phyloP scores from a whole-genome alignment of 2,329 filamentous ascomycete genomes.

The Epicoccum nigrum region DNA sequence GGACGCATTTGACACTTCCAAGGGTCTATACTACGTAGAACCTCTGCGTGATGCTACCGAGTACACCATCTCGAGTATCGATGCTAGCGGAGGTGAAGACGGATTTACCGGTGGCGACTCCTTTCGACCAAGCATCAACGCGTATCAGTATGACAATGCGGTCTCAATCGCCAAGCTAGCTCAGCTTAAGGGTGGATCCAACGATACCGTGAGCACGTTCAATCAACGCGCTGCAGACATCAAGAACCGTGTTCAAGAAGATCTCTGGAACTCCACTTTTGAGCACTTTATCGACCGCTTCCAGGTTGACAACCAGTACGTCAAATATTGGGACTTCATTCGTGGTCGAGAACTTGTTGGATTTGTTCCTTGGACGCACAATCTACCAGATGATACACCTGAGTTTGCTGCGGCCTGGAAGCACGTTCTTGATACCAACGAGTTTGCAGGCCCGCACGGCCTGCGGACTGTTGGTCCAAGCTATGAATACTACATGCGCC shows the following conservation, averaged over 20 bases:
- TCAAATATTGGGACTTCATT: conserved; percentile 50
- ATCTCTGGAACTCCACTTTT: conserved; percentile 54
- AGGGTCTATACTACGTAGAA: conserved; percentile 53
- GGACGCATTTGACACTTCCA: conserved; percentile 49
- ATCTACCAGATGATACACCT: conserved; percentile 49
- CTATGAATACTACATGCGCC: conserved; percentile 55
- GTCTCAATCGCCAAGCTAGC: conserved; percentile 51
- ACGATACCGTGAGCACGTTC: conserved; percentile 19
- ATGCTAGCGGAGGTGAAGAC: conserved; percentile 49
- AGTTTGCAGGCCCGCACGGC: conserved; percentile 46
- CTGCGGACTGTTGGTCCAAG: conserved; percentile 53
- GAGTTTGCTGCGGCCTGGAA: conserved; percentile 48
- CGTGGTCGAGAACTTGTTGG: conserved; percentile 54
- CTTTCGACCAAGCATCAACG: conserved; percentile 54
- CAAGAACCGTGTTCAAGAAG: conserved; percentile 47
- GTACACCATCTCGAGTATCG: conserved; percentile 54
- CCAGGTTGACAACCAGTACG: conserved; percentile 48
- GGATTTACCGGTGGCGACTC: conserved; percentile 51
- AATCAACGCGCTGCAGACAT: conserved; percentile 41
- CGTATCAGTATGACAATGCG: conserved; percentile 54
- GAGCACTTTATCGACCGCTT: conserved; percentile 54
- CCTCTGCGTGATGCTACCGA: conserved; percentile 54
- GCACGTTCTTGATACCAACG: conserved; percentile 44
- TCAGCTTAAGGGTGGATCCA: conserved; percentile 31
- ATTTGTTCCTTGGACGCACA: conserved; percentile 53